Evolutionary conservation across 331 rosid species (phyloP).

Genomic region (Prunus yedoensis): DNA sequence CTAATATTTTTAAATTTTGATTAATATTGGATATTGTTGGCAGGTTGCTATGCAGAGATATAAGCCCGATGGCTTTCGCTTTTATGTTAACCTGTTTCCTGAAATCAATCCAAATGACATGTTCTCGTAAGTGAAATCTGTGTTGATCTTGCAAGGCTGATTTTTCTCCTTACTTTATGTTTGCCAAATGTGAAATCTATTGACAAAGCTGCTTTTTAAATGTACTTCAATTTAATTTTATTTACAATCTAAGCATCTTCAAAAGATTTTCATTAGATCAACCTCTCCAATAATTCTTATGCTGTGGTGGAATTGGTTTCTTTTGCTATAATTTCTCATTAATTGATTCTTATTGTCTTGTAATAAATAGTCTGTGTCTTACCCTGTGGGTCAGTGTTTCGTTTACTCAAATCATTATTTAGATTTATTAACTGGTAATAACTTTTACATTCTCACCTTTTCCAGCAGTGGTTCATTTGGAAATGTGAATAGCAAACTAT

Average conservation of each 20-base stretch:
- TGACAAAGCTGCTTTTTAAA: background rate
- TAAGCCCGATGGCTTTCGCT: constrained; percentile 92
- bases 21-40: constrained; percentile 28
- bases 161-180: background rate
- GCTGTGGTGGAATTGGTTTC: background rate
- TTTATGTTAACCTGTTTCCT: constrained; percentile 67
- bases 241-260: background rate
- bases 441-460: background rate
- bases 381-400: background rate
- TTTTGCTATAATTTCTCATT: background rate
- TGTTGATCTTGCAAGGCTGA: background rate
- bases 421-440: background rate
- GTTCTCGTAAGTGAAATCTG: constrained; percentile 61
- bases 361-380: background rate
- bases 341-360: background rate
- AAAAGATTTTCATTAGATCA: background rate
- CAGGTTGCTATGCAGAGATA: constrained; percentile 92
- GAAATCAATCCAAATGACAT: constrained; percentile 59
- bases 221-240: background rate
- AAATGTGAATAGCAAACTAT: background rate
- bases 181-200: background rate
- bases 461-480: background rate
- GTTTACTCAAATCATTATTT: background rate
- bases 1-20: constrained; percentile 7
- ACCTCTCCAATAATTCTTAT: background rate